Base-by-base conservation (phyloP, 2,329 filamentous ascomycete species). In the Ceratocystis cacaofunesta region DNA sequence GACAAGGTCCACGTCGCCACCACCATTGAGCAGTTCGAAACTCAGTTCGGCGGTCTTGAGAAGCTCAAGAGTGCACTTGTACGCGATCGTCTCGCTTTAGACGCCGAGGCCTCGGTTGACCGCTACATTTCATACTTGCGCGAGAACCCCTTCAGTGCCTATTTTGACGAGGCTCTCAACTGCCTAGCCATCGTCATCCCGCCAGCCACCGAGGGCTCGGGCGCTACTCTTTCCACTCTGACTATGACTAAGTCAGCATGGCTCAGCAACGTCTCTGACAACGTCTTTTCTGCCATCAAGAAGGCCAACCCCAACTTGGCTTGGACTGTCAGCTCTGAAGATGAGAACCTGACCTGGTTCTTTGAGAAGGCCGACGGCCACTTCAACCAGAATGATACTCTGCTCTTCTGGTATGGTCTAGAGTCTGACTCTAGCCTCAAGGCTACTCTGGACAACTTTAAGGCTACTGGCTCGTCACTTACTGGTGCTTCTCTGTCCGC, bases 301-400 rank as follows among this genome's bases (percentile, higher is more conserved):
- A 95, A 95, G 76, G 92, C 96, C 73, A 88, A 92, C 75, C 86
- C 91, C 65, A 90, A 88, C 77, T 81, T 97, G 69, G 88, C 90
- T 69, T 99, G 92, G 92, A 95, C 91, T n/a, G 92, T 96, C 68
- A 92, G 89, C 78, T 88, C 92, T 72, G 88, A 95, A 70, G 92
- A 97, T 71, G 92, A 97, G 81, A 96, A 97, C 75, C 80, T 97
- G 71, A 92, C 90, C 10, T 97, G 92, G 94, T 96, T 97, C 80
- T 95, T 95, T 70, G 92, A 96, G 76, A 96, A 96, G 81, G 88
- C 92, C 8, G 91, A 96, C 70, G 92, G 94, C 66, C 96, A 90
- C 75, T 83, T 96, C 71, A 90, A 88, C 68, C 85, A 86, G 65
- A 85, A 90, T 70, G 90, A 90, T 67, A 90, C 92, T 72, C 90